Conservation (phyloP, 2,329 filamentous ascomycete species). For the Sclerotinia nivalis region DNA sequence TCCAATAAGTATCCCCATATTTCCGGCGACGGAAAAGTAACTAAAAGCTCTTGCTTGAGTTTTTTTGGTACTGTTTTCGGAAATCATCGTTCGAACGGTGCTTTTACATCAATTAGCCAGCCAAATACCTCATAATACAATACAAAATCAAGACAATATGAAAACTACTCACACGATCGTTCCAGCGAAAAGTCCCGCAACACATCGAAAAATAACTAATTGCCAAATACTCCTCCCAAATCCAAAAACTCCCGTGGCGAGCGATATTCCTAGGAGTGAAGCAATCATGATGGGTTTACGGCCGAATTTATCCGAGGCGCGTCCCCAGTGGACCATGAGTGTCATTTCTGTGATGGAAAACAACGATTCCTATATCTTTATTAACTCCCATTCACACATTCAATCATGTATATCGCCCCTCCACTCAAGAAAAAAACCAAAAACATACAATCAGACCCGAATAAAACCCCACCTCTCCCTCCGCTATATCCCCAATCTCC, state of each 20-base stretch:
- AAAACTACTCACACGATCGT: slow-evolving; percentile 57
- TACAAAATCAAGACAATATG: not conserved
- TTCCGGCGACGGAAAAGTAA: slow-evolving; percentile 74
- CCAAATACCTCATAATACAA: not conserved
- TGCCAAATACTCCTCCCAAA: slow-evolving; percentile 66
- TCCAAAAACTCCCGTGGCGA: slow-evolving; percentile 67
- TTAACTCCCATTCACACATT: not conserved
- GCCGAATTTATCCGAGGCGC: slow-evolving; percentile 65
- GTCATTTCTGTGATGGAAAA: slow-evolving; percentile 75
- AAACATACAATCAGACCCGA: slow-evolving; percentile 63
- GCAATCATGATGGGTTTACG: slow-evolving; percentile 71
- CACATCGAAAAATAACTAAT: slow-evolving; percentile 71
- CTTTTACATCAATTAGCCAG: slow-evolving; percentile 24
- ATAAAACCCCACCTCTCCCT: slow-evolving; percentile 77
- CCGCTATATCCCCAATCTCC: slow-evolving; percentile 60
- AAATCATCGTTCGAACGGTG: slow-evolving; percentile 73
- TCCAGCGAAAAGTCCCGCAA: slow-evolving; percentile 73
- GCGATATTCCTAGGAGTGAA: slow-evolving; percentile 63
- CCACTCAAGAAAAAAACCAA: not conserved
- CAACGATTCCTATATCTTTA: slow-evolving; percentile 53
- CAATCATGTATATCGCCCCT: not conserved
- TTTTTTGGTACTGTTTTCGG: slow-evolving; percentile 67
- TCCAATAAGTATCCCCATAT: slow-evolving; percentile 72
- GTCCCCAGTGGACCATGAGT: slow-evolving; percentile 76
- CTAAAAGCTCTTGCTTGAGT: slow-evolving; percentile 75